These are phyloP conservation scores for peach (Prunus persica) DNA, from an alignment of 306 rosid species.

Conservation along the genomic window Prunus_persica_NCBIv2 NC_034011.1:26834001-26834500, in stretches of 20 bases:
- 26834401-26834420: constrained; percentile 14
- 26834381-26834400: not conserved
- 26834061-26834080: not conserved
- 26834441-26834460: constrained; percentile 11
- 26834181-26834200: not conserved
- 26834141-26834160: not conserved
- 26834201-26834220: not conserved
- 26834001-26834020: too few species aligned
- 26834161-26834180: not conserved
- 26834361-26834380: too few species aligned
- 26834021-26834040: too few species aligned
- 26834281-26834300: too few species aligned
- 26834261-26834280: too few species aligned
- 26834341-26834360: too few species aligned
- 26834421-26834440: not conserved
- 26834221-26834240: not conserved
- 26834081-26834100: not conserved
- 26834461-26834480: constrained; percentile 20
- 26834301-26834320: too few species aligned
- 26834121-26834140: not conserved
- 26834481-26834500: constrained; percentile 4
- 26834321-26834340: too few species aligned
- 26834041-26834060: not conserved
- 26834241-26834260: not conserved
- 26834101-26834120: not conserved